Evolutionary conservation across 306 rosid genomes (phyloP).

Genomic region (Malus fusca): DNA sequence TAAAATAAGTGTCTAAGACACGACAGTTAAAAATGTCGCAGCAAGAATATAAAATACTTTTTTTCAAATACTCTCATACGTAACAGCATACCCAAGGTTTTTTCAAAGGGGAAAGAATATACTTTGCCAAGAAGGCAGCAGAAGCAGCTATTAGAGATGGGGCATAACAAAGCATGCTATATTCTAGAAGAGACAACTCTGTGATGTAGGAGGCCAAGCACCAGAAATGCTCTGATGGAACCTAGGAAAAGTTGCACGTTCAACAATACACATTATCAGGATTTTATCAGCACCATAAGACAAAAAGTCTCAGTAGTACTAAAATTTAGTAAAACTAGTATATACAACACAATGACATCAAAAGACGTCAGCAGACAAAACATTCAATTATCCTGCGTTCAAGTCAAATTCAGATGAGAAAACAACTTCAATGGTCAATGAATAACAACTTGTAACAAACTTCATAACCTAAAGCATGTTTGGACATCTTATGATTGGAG

Average conservation of each 20-base stretch:
- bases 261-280: not conserved
- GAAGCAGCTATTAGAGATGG: conserved; percentile 65
- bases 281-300: not conserved
- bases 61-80: not conserved
- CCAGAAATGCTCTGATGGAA: conserved; percentile 38
- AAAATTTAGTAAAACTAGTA: not conserved
- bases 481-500: not conserved
- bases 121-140: conserved; percentile 60
- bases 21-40: not conserved
- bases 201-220: conserved; percentile 48
- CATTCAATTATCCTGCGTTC: not conserved
- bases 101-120: conserved; percentile 37
- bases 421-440: not conserved
- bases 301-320: not conserved
- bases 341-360: not conserved
- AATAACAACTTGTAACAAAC: not conserved
- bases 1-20: not conserved
- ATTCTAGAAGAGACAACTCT: conserved; percentile 54
- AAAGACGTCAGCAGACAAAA: not conserved
- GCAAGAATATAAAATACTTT: conserved; percentile 10
- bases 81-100: conserved; percentile 54
- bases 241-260: conserved; percentile 29
- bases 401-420: not conserved
- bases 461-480: not conserved
- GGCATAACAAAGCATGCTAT: conserved; percentile 40